Evolutionary conservation across 306 rosid genomes (phyloP), one percentile per base, ranked within the genome.

Genomic region (Psophocarpus tetragonolobus): DNA sequence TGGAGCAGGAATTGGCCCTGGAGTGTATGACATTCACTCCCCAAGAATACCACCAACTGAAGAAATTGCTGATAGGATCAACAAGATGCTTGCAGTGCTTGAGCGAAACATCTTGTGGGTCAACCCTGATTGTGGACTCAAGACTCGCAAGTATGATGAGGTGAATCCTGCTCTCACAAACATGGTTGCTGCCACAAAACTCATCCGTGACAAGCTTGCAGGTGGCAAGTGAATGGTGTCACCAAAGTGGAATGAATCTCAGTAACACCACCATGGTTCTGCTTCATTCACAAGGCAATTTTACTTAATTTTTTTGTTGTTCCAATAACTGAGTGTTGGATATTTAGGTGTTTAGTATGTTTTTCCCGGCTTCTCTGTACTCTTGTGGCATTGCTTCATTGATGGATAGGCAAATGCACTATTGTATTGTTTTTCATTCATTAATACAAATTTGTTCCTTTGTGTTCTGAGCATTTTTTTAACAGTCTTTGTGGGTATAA

Each of bases 1-100:
- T 32, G 97, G 97, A 45, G 96, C 97, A 21, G 96, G 97, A 60
- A 92, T 90, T 39, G 97, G 96, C 27, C 97, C 97, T 2, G 96
- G 97, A 63, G 97, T 92, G 10, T 92, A 92, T 35, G 96, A 90
- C 85, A 90, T 92, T 78, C 97, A 92, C 87, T 90, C 97, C 48
- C 96, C 97, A 0, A 88, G 96, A 84, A 92, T 90, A 63, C 97
- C 96, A 73, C 86, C 96, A 68, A 83, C 89, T 0, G 93, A 90
- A n/a, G 97, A 92, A 87, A 90, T 92, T 76, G 96, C 97, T 8
- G 96, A 92, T 39, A 74, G 96, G 79, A 78, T 90, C 69, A 90
- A 90, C 88, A 90, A 90, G 86, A 92, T 92, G 97, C 95, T 92
- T 84, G 96, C 93, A 4, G 95, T 92, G 73, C 93, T 92, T 3